These are phyloP conservation scores for Sporothrix schenckii DNA, from an alignment of 2,329 filamentous ascomycete species.

Conservation along the genomic window DNA sequence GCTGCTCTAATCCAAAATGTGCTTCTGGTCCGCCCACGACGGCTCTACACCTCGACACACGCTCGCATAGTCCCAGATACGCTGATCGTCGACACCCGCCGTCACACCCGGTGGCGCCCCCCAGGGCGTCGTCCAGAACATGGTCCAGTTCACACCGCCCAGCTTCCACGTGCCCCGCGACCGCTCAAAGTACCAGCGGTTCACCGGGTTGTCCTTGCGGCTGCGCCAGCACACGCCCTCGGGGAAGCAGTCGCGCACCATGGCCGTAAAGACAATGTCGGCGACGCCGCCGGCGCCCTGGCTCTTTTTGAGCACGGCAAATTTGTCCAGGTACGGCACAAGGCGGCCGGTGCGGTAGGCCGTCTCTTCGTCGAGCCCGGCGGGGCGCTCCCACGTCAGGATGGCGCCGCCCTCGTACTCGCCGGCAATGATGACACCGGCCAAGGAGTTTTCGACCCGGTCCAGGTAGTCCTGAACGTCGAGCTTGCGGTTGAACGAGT, in stretches of 20 bases:
- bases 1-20: conserved; percentile 56
- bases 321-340: conserved; percentile 96
- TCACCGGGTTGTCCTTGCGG: conserved; percentile 88
- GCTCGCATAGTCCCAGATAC: conserved; percentile 69
- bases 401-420: conserved; percentile 96
- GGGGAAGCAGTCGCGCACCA: conserved; percentile 88
- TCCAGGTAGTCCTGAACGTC: conserved; percentile 80
- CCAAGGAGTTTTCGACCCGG: conserved; percentile 78
- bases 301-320: conserved; percentile 84
- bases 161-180: conserved; percentile 82
- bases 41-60: conserved; percentile 69
- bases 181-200: conserved; percentile 99
- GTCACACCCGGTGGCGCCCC: conserved; percentile 42
- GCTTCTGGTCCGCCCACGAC: conserved; percentile 64
- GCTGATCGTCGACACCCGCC: conserved; percentile 56
- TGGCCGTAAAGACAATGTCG: conserved; percentile 93
- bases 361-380: conserved; percentile 58
- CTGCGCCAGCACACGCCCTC: conserved; percentile 90
- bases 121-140: conserved; percentile 92
- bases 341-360: conserved; percentile 62
- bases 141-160: conserved; percentile 83
- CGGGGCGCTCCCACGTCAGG: conserved; percentile 84
- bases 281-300: conserved; percentile 92
- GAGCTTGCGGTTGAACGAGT: conserved; percentile 85
- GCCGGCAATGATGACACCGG: conserved; percentile 90